Conservation (phyloP, 1,139 yeast species). For the Arxiozyma slooffiae region DNA sequence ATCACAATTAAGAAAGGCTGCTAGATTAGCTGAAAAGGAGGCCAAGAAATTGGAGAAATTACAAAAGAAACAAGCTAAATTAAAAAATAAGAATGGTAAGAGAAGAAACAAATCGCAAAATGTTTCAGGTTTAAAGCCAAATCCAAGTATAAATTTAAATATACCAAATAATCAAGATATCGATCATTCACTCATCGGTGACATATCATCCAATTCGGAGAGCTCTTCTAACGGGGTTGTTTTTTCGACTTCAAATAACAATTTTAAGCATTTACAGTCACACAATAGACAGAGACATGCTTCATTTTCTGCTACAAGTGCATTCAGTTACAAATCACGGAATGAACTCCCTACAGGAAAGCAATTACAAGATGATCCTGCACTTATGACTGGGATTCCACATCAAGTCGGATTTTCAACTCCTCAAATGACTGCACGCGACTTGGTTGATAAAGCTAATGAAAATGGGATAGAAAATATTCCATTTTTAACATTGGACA, state of each 20-base stretch:
- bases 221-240: background rate
- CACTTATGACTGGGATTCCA: constrained; percentile 29
- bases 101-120: background rate
- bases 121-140: background rate
- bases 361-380: constrained; percentile 5
- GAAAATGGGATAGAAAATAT: constrained; percentile 35
- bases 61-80: constrained; percentile 1
- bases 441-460: constrained; percentile 30
- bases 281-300: constrained; percentile 44
- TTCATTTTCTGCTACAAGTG: constrained; percentile 78
- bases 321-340: constrained; percentile 48
- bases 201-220: background rate
- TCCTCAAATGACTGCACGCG: constrained; percentile 51
- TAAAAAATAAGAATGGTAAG: background rate
- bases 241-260: background rate
- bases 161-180: background rate
- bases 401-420: constrained; percentile 71
- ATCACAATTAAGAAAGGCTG: constrained; percentile 23
- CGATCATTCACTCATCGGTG: background rate
- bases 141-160: background rate
- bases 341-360: constrained; percentile 4
- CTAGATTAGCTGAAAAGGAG: constrained; percentile 10
- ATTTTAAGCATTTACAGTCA: background rate
- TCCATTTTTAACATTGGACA: constrained; percentile 17
- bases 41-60: constrained; percentile 7